phyloP scores from a whole-genome alignment of 2,329 filamentous ascomycete species.

The Colletotrichum camelliae region DNA sequence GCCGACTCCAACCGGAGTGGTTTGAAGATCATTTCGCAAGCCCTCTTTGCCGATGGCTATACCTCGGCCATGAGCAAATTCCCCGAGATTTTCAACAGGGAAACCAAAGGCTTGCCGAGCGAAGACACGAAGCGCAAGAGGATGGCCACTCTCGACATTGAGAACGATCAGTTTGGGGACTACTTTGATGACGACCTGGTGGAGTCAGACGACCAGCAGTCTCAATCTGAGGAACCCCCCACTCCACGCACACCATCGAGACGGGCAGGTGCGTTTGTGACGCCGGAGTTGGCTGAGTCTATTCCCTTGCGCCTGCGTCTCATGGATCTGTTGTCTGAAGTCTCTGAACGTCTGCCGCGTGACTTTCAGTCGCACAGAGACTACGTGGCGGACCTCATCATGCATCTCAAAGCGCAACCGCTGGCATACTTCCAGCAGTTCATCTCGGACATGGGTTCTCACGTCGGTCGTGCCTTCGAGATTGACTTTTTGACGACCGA shows the following conservation, averaged over 20 bases:
- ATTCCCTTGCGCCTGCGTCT: conserved; percentile 67
- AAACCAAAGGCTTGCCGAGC: conserved; percentile 54
- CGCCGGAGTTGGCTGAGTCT: conserved; percentile 54
- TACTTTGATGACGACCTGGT: conserved; percentile 55
- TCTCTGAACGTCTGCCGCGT: conserved; percentile 49
- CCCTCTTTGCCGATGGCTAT: conserved; percentile 71
- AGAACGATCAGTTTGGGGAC: conserved; percentile 65
- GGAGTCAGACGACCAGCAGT: conserved; percentile 44
- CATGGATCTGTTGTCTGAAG: conserved; percentile 59
- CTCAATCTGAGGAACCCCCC: conserved; percentile 41
- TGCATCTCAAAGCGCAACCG: conserved; percentile 62
- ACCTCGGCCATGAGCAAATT: conserved; percentile 60
- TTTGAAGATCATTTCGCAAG: conserved; percentile 64
- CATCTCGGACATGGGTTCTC: conserved; percentile 32
- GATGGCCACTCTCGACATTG: conserved; percentile 55
- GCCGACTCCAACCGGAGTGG: conserved; percentile 49
- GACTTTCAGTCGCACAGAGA: conserved; percentile 48
- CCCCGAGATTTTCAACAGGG: conserved; percentile 71
- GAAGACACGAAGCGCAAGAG: conserved; percentile 56
- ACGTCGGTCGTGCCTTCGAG: conserved; percentile 1
- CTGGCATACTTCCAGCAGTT: conserved; percentile 63
- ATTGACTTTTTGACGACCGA: conserved; percentile 33
- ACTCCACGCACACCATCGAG: conserved; percentile 19
- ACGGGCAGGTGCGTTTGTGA: conserved; percentile 35
- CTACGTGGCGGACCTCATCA: conserved; percentile 64